These are phyloP conservation scores for Royoungia palumana DNA, from an alignment of 768 basidiomycete genomes.

Conservation along the genomic window DNA sequence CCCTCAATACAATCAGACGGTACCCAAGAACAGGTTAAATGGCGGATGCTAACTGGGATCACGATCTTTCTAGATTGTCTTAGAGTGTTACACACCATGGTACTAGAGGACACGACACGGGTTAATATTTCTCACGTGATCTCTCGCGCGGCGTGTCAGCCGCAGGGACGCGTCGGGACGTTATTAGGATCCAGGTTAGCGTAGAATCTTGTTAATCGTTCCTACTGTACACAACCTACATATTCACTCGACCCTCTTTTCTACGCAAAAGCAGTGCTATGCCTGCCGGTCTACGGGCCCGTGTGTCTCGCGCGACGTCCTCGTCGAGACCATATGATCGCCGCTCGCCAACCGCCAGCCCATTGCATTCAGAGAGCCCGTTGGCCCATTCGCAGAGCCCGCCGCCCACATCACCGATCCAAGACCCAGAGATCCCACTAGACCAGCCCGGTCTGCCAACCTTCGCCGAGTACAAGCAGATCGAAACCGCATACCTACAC, in stretches of 20 bases:
- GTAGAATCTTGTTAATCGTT: slow-evolving; percentile 17
- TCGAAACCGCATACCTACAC: slow-evolving; percentile 56
- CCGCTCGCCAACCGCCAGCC: slow-evolving; percentile 11
- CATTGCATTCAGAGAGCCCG: background rate
- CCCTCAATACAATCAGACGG: slow-evolving; percentile 44
- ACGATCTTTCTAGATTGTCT: slow-evolving; percentile 7
- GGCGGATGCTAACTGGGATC: slow-evolving; percentile 25
- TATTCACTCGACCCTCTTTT: slow-evolving; percentile 14
- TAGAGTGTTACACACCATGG: too few relatives aligned
- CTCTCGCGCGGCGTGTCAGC: slow-evolving; percentile 26
- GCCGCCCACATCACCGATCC: slow-evolving; percentile 1
- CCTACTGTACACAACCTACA: slow-evolving; percentile 26
- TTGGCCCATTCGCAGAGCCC: background rate
- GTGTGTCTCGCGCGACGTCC: slow-evolving; percentile 1
- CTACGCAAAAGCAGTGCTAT: slow-evolving; percentile 10
- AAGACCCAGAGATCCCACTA: background rate
- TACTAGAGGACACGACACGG: background rate
- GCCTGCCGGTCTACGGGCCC: slow-evolving; percentile 20
- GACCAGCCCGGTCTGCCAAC: slow-evolving; percentile 56
- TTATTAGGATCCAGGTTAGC: slow-evolving; percentile 9
- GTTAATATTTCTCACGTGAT: slow-evolving; percentile 33
- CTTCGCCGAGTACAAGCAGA: slow-evolving; percentile 53
- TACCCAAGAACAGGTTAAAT: slow-evolving; percentile 54
- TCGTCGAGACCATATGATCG: slow-evolving; percentile 24
- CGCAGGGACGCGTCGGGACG: slow-evolving; percentile 16